These are phyloP conservation scores for Glonium stellatum DNA, from an alignment of 495 filamentous ascomycete species.

Conservation along the genomic window DNA sequence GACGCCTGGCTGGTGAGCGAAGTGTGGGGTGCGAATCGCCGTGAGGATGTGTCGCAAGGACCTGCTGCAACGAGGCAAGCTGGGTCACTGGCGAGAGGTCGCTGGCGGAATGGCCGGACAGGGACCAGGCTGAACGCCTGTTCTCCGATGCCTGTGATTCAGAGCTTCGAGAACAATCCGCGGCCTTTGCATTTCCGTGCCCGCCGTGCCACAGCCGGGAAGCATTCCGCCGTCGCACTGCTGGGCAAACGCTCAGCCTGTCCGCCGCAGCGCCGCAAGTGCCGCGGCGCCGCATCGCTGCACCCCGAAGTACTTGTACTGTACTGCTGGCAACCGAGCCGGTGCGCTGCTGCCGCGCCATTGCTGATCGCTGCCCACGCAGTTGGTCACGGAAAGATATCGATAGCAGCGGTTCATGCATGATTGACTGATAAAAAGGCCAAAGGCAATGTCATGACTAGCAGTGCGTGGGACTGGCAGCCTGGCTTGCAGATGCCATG, in stretches of 20 bases:
- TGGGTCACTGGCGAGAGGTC: no score
- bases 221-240: no score
- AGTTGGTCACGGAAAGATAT: slow-evolving; percentile 9
- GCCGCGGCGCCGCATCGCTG: no score
- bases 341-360: background rate
- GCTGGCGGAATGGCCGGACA: no score
- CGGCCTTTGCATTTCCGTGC: background rate
- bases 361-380: slow-evolving; percentile 11
- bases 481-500: background rate
- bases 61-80: slow-evolving; percentile 1
- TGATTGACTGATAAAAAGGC: slow-evolving; percentile 13
- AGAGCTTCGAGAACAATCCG: background rate
- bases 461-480: slow-evolving; percentile 10
- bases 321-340: background rate
- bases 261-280: background rate
- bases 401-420: slow-evolving; percentile 7
- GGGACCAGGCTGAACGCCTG: background rate
- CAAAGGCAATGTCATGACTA: slow-evolving; percentile 21
- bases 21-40: background rate
- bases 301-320: no score
- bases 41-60: background rate
- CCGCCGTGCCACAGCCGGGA: no score
- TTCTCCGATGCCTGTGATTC: no score
- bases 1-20: background rate
- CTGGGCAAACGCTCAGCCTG: no score